Evolutionary conservation across 371 early-diverging fungal genomes (phyloP), one percentile per base, ranked within the genome.

Genomic region (Nosema muscidifuracis): DNA sequence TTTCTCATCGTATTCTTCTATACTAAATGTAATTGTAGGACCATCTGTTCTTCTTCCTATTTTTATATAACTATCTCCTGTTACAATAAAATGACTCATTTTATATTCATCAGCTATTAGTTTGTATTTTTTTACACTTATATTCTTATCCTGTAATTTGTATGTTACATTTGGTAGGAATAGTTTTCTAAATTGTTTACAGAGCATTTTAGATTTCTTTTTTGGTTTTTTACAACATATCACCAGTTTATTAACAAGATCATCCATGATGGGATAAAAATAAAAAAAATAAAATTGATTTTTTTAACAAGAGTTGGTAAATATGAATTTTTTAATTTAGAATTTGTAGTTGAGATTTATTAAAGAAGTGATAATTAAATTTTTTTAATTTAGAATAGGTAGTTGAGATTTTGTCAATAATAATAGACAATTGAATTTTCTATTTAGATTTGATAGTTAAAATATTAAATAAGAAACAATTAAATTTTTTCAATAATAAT

Each of bases 1-100:
- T 31, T 62, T 67, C 6, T 58, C 50, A 20, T 43, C 36, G 55
- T 68, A 73, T 33, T 77, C 77, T 30, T 74, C 31, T 16, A 77
- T 30, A 22, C 69, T 64, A 56, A 73, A 77, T n/a, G 44, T 43
- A 42, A 69, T 51, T 24, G 74, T 73, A 12, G 71, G 71, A 0
- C 71, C 71, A 20, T 67, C 40, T 61, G 61, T 47, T 22, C 43
- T 38, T 10, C 30, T 28, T 15, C 67, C 74, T 18, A 69, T 73
- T 42, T 67, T 56, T 13, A 73, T 67, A 16, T 65, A 40, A 22
- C 69, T 73, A 15, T 65, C 70, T 31, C 42, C 72, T 18, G 74
- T 50, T 13, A 65, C 40, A 43, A 76, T 63, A 33, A 73, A 47
- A 26, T 73, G 77, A 16, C 65, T 73, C 18, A 73, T 26, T 33